A percentile compares a stretch with the other conserved stretches of the same genome.
These are phyloP conservation scores for Phytophthora pini DNA, from an alignment of 352 stramenopile species.

Conservation along the genomic window DNA sequence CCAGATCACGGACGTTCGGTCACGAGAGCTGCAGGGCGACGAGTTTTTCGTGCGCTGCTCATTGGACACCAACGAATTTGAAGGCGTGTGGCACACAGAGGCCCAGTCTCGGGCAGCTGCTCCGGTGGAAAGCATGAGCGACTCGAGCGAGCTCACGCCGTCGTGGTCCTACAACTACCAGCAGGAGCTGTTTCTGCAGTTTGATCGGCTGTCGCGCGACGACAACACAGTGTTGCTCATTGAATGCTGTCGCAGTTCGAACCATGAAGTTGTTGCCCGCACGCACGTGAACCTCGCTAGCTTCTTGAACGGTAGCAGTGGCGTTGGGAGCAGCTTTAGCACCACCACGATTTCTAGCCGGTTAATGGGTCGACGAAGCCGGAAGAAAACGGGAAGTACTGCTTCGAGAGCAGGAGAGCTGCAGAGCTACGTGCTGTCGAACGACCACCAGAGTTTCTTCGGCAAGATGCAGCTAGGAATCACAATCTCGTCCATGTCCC, in stretches of 20 bases:
- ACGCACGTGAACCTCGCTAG: constrained; percentile 85
- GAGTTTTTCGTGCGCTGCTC: constrained; percentile 87
- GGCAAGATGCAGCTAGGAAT: constrained; percentile 76
- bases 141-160: constrained; percentile 21
- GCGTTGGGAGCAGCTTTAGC: constrained; percentile 13
- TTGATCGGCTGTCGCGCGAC: constrained; percentile 82
- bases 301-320: constrained; percentile 68
- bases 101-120: constrained; percentile 65
- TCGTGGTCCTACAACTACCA: constrained; percentile 78
- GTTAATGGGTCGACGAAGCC: constrained; percentile 34
- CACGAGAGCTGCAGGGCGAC: constrained; percentile 61
- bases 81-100: constrained; percentile 86
- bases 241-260: constrained; percentile 79
- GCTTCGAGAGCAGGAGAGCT: constrained; percentile 32
- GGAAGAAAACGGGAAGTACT: constrained; percentile 31
- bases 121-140: constrained; percentile 41
- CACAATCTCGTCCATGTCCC: constrained; percentile 72
- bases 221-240: constrained; percentile 87
- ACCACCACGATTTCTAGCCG: constrained; percentile 31
- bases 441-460: constrained; percentile 87
- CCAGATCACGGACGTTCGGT: constrained; percentile 71
- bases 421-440: constrained; percentile 82
- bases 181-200: constrained; percentile 84
- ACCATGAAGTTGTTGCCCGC: constrained; percentile 78
- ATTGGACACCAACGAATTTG: constrained; percentile 85